Conservation (phyloP, 306 rosid genomes). For the Cicer arietinum region DNA sequence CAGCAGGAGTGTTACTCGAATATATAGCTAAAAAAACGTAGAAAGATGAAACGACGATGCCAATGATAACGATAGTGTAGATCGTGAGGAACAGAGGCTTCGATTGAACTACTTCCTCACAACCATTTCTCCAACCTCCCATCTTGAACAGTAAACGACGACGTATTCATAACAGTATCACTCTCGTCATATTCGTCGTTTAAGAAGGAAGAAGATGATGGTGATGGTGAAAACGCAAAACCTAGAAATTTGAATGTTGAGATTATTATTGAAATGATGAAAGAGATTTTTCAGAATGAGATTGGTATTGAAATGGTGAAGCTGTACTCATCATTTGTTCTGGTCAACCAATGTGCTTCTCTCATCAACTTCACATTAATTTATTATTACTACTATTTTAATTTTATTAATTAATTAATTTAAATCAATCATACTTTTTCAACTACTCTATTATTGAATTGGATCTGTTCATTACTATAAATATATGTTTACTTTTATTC, state of each 20-base stretch:
- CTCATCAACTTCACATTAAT: background rate
- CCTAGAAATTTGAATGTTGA: background rate
- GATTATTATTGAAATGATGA: background rate
- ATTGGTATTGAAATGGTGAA: background rate
- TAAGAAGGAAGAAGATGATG: background rate
- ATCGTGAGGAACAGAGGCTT: slow-evolving; percentile 69
- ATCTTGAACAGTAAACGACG: background rate
- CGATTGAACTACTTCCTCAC: slow-evolving; percentile 57
- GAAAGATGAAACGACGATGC: slow-evolving; percentile 65
- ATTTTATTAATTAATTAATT: too few relatives aligned
- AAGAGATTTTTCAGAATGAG: background rate
- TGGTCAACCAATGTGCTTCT: background rate
- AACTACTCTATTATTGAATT: too few relatives aligned
- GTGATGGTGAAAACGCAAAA: background rate
- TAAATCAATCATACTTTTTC: too few relatives aligned
- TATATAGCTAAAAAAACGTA: slow-evolving; percentile 73
- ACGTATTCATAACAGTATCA: background rate
- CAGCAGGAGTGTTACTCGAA: slow-evolving; percentile 49
- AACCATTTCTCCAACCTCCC: slow-evolving; percentile 56
- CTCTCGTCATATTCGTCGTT: background rate
- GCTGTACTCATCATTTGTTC: background rate
- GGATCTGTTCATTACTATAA: too few relatives aligned
- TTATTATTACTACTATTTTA: too few relatives aligned
- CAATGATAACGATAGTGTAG: slow-evolving; percentile 65
- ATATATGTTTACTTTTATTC: too few relatives aligned